Percentiles rank a stretch among this genome's conserved stretches.
These are phyloP conservation scores for Xylaria palmicola DNA, from an alignment of 495 filamentous ascomycete genomes.

Conservation along the genomic window DNA sequence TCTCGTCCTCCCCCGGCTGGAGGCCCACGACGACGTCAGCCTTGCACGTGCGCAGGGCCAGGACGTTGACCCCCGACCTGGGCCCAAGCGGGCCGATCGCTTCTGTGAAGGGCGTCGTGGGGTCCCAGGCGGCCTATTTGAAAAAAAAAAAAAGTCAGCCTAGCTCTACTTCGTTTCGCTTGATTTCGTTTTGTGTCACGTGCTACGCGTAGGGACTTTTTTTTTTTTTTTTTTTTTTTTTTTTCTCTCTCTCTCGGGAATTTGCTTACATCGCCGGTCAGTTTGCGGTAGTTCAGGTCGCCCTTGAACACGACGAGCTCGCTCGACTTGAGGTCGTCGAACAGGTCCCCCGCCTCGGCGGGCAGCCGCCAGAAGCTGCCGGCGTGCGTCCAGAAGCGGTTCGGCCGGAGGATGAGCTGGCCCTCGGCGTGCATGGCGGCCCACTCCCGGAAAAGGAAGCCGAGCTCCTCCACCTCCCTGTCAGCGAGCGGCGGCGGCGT, in stretches of 20 bases:
- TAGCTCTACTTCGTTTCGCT: too few relatives aligned
- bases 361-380: conserved; percentile 88
- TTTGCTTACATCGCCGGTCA: conserved; percentile 80
- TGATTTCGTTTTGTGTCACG: too few relatives aligned
- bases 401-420: conserved; percentile 73
- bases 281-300: conserved; percentile 91
- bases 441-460: conserved; percentile 81
- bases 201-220: too few relatives aligned
- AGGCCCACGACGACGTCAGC: conserved; percentile 93
- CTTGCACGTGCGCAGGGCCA: conserved; percentile 92
- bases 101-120: conserved; percentile 79
- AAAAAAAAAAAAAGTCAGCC: too few relatives aligned
- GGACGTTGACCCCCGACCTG: conserved; percentile 72
- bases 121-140: conserved; percentile 85
- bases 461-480: conserved; percentile 63
- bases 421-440: conserved; percentile 75
- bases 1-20: conserved; percentile 75
- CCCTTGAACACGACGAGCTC: conserved; percentile 97
- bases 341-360: conserved; percentile 59
- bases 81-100: conserved; percentile 87
- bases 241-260: too few relatives aligned
- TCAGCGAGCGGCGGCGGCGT: conserved; percentile 60
- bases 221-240: too few relatives aligned
- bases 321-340: conserved; percentile 74
- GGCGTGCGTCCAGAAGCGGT: conserved; percentile 84